Percentiles rank a stretch among this genome's conserved stretches.
phyloP scores from a whole-genome alignment of 306 rosid genomes.

The Cucurbita moschata region DNA sequence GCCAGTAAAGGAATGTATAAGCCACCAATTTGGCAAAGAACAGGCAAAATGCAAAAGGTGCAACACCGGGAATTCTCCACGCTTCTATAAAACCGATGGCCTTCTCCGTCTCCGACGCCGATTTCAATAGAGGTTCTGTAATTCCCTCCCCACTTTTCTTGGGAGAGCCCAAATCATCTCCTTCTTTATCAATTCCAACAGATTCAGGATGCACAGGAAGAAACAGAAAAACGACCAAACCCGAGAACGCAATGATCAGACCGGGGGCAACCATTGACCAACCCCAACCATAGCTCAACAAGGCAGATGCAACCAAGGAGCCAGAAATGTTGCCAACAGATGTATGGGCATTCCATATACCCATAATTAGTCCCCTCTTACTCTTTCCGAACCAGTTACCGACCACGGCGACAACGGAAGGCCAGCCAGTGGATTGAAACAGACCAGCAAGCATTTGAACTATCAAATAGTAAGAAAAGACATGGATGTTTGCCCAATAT shows the following conservation, averaged over 20 bases:
- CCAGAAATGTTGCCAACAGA: constrained; percentile 89
- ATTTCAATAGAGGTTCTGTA: constrained; percentile 37
- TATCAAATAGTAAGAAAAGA: constrained; percentile 48
- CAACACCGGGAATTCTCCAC: constrained; percentile 96
- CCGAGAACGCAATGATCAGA: constrained; percentile 38
- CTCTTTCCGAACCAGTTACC: constrained; percentile 96
- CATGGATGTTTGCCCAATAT: constrained; percentile 70
- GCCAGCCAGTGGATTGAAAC: constrained; percentile 98
- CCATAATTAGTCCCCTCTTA: constrained; percentile 96
- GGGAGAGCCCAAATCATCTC: constrained; percentile 37
- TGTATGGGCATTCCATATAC: constrained; percentile 98
- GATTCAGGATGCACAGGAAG: constrained; percentile 65
- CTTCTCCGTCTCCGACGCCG: constrained; percentile 16
- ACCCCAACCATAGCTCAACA: constrained; percentile 88
- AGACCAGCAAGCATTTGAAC: constrained; percentile 81
- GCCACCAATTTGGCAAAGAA: constrained; percentile 96
- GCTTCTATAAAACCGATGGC: constrained; percentile 92
- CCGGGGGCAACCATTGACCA: constrained; percentile 93
- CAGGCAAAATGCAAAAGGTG: constrained; percentile 88
- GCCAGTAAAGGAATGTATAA: constrained; percentile 98
- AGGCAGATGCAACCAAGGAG: constrained; percentile 73
- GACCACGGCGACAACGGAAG: constrained; percentile 86
- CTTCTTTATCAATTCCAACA: constrained; percentile 41
- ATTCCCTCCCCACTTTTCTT: constrained; percentile 41
- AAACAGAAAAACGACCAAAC: constrained; percentile 49